Percentiles rank a stretch among this genome's conserved stretches.
phyloP scores from a whole-genome alignment of 2,329 filamentous ascomycete genomes.

The Plectosphaerella cucumerina region DNA sequence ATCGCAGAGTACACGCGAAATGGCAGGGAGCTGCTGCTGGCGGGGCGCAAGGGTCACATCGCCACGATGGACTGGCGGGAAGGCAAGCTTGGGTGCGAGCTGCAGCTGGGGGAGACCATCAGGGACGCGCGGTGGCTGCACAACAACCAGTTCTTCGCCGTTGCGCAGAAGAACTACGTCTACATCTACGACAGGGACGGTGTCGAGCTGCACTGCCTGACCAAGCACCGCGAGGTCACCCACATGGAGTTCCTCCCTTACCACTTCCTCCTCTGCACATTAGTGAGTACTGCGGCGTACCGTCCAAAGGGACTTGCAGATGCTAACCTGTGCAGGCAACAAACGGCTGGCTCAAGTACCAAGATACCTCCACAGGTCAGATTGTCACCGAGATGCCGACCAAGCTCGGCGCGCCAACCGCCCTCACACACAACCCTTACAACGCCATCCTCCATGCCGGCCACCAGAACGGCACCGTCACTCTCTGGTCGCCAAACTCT shows the following conservation, averaged over 20 bases:
- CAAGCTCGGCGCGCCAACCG: conserved; percentile 75
- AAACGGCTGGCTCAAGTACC: conserved; percentile 84
- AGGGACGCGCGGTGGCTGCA: conserved; percentile 89
- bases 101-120: conserved; percentile 87
- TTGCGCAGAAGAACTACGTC: conserved; percentile 92
- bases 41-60: conserved; percentile 88
- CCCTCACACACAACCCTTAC: conserved; percentile 82
- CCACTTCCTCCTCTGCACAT: conserved; percentile 86
- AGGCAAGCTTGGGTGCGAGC: conserved; percentile 84
- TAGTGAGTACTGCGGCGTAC: conserved; percentile 48
- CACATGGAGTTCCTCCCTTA: conserved; percentile 96
- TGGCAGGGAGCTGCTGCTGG: conserved; percentile 79
- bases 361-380: conserved; percentile 90
- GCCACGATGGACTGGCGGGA: conserved; percentile 96
- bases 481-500: conserved; percentile 92
- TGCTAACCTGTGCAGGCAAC: conserved; percentile 52
- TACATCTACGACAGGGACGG: conserved; percentile 94
- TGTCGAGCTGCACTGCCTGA: conserved; percentile 86
- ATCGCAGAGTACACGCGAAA: conserved; percentile 85
- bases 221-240: conserved; percentile 85
- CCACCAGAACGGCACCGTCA: conserved; percentile 92
- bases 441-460: conserved; percentile 91
- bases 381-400: conserved; percentile 83
- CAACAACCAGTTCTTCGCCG: conserved; percentile 91
- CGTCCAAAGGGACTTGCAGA: neutral